Percentiles rank a stretch among this genome's conserved stretches.
phyloP scores from a whole-genome alignment of 2,329 filamentous ascomycete genomes.

The Phyllosticta citribraziliensis region DNA sequence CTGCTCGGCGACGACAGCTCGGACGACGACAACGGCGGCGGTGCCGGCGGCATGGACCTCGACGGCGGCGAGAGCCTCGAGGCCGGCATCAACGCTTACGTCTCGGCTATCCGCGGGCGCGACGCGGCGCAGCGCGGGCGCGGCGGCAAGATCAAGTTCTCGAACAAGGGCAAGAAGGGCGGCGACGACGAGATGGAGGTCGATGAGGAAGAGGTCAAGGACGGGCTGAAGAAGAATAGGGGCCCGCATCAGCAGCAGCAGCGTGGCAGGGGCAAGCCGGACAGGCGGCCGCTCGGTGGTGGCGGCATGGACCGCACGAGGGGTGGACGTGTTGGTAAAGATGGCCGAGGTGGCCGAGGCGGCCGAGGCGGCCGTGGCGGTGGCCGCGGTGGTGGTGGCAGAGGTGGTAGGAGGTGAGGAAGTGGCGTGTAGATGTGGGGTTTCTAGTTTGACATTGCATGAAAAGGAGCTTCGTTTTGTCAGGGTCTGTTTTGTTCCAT shows the following conservation, averaged over 20 bases:
- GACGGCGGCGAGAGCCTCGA: conserved; percentile 38
- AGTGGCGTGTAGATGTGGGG: not conserved
- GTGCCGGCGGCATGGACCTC: conserved; percentile 35
- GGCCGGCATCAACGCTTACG: conserved; percentile 50
- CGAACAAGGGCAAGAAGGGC: conserved; percentile 32
- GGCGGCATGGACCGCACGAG: conserved; percentile 1
- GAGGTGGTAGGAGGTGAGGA: conserved; percentile 7
- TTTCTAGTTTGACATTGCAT: not conserved
- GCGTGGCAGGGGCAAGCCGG: conserved; percentile 15
- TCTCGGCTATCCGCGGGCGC: conserved; percentile 50
- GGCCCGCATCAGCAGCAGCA: not conserved
- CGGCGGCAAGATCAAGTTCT: conserved; percentile 49
- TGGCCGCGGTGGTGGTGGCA: not conserved
- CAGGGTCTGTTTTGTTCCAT: not conserved
- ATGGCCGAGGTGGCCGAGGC: conserved; percentile 9
- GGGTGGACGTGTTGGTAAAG: not conserved
- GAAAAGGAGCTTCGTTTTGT: not conserved
- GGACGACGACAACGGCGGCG: conserved; percentile 23
- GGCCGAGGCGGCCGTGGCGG: conserved; percentile 3
- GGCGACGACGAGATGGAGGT: conserved; percentile 38
- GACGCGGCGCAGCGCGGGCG: conserved; percentile 50
- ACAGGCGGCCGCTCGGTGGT: conserved; percentile 27
- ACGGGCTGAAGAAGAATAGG: conserved; percentile 25
- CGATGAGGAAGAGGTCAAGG: conserved; percentile 29
- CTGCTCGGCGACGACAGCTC: conserved; percentile 51